Conservation (phyloP, 257 asterid species). For the Verbena officinalis region DNA sequence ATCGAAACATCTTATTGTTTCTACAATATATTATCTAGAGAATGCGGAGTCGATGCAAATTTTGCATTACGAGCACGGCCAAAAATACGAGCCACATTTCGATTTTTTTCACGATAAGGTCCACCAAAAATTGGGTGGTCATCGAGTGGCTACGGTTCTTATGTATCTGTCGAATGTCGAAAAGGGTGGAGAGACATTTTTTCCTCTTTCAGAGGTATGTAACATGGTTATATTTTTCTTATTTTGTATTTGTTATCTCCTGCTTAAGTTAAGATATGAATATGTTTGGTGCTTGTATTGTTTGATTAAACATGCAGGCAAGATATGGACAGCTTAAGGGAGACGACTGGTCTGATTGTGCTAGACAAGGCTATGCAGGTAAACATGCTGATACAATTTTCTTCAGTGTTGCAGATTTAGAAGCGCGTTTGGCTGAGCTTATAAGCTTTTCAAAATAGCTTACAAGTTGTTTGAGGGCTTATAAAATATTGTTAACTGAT, state of each 20-base stretch:
- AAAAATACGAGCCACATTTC: slow-evolving; percentile 69
- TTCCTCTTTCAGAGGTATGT: slow-evolving; percentile 56
- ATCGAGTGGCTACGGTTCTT: slow-evolving; percentile 74
- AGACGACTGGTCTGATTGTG: slow-evolving; percentile 74
- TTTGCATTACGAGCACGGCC: slow-evolving; percentile 61
- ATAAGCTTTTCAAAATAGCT: too few relatives aligned
- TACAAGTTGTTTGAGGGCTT: too few relatives aligned
- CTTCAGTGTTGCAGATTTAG: not conserved
- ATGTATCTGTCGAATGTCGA: slow-evolving; percentile 66
- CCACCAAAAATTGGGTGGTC: slow-evolving; percentile 58
- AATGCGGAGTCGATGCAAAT: slow-evolving; percentile 73
- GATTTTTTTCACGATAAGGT: slow-evolving; percentile 53
- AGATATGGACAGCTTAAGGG: slow-evolving; percentile 49
- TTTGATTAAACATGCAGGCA: slow-evolving; percentile 31
- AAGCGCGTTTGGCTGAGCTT: too few relatives aligned
- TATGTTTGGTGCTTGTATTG: not conserved
- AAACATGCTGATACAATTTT: not conserved
- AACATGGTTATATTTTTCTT: not conserved
- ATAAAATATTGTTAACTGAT: too few relatives aligned
- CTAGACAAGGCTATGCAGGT: slow-evolving; percentile 71
- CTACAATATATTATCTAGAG: slow-evolving; percentile 35
- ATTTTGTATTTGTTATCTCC: not conserved
- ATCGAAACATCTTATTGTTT: not conserved
- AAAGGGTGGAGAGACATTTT: slow-evolving; percentile 76
- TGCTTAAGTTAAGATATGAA: not conserved